Base-by-base conservation (phyloP, 2,329 filamentous ascomycete genomes). In the Cercospora nicotianae region DNA sequence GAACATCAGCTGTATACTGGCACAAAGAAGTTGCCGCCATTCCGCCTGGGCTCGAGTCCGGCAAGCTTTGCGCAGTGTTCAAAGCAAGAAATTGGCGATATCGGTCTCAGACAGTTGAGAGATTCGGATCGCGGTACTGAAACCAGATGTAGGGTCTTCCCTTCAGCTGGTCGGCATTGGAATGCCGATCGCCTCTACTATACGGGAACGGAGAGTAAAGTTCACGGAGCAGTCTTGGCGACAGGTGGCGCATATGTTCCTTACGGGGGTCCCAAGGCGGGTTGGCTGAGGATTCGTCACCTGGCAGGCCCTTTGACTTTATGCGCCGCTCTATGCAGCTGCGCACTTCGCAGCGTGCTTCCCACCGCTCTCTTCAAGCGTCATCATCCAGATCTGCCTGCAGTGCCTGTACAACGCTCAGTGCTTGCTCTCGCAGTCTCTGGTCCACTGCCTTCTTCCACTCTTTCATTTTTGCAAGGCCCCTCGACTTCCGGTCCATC, bases 401-500 rank as follows among this genome's bases (percentile, higher is more conserved):
- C 36, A 30, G 20, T 33, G 55, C 55, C 28, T 59, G 55, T 26
- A 64, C 64, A 20, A 63, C 36, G n/a, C 60, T 60, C 13, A 69
- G 16, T 4, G 67, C 64, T 4, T 62, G 60, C 3, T 53, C 60
- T 55, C 61, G 30, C 59, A 66, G 39, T 12, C 58, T 48, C 36
- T 60, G 39, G 2, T 63, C 61, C 9, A 68, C 66, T 12, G 39
- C 53, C 3, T 12, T 64, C 51, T 63, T 69, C 71, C 70, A 73
- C 18, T 33, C 51, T 26, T 51, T 63, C 58, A 75, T 48, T 69
- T 77, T 78, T 55, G 65, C 60, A 16, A 77, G 65, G 0, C 75
- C 79, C 53, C 78, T 74, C 10, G 53, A 66, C 60, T 76, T 78
- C 26, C 75, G 69, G n/a, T 81, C 80, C 72, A 80, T 79, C 1